Percentiles rank a stretch among this genome's conserved stretches.
Conservation (phyloP, 2,329 filamentous ascomycete genomes). For the Boeremia lycopersici region DNA sequence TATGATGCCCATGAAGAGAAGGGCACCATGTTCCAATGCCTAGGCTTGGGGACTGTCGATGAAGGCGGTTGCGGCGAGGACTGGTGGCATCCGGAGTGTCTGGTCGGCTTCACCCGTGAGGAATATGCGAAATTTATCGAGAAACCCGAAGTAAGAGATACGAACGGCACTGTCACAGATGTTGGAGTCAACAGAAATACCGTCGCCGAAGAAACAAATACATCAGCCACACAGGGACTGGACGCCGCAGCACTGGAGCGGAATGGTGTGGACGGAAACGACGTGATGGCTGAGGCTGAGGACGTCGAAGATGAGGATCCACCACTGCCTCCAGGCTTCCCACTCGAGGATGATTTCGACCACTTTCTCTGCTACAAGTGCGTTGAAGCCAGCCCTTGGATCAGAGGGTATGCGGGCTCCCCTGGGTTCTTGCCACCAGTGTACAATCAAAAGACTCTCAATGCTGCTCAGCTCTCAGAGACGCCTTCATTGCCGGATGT, state of each 20-base stretch:
- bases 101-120: conserved; percentile 77
- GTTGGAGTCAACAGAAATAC: conserved; percentile 7
- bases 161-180: conserved; percentile 13
- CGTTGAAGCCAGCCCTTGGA: conserved; percentile 84
- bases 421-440: conserved; percentile 80
- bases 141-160: conserved; percentile 26
- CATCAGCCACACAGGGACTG: conserved; percentile 24
- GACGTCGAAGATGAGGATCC: conserved; percentile 61
- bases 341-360: conserved; percentile 86
- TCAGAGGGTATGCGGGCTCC: conserved; percentile 83
- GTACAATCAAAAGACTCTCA: conserved; percentile 52
- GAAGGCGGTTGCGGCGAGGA: conserved; percentile 93
- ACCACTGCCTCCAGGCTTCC: conserved; percentile 83
- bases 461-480: conserved; percentile 17
- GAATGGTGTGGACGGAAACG: conserved; percentile 40
- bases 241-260: conserved; percentile 24
- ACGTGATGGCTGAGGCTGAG: conserved; percentile 57
- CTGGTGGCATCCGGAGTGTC: conserved; percentile 95
- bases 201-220: conserved; percentile 12
- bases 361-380: conserved; percentile 95
- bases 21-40: conserved; percentile 97
- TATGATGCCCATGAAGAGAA: conserved; percentile 91
- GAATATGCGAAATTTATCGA: conserved; percentile 64
- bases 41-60: conserved; percentile 79
- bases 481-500: conserved; percentile 17